These are phyloP conservation scores for Tetrapisispora iriomotensis DNA, from an alignment of 805 yeast genomes.

Conservation along the genomic window DNA sequence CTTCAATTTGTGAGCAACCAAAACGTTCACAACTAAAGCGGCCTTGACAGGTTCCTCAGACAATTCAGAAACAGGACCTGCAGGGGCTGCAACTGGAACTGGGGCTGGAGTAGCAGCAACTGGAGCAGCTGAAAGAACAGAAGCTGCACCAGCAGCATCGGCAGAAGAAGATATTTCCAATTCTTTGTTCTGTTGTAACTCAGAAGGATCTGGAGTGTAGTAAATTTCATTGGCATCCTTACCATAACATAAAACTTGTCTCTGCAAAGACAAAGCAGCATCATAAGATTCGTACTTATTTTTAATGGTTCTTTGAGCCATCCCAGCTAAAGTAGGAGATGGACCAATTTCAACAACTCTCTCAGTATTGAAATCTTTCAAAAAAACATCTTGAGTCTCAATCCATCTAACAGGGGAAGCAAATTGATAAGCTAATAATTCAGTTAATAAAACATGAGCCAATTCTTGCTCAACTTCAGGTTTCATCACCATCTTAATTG, in stretches of 20 bases:
- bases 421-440: conserved; percentile 94
- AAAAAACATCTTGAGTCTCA: conserved; percentile 96
- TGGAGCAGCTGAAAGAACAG: conserved; percentile 46
- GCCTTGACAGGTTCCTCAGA: conserved; percentile 91
- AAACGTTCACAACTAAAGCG: conserved; percentile 65
- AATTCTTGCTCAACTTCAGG: conserved; percentile 97
- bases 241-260: conserved; percentile 92
- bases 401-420: conserved; percentile 99
- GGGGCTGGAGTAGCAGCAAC: conserved; percentile 47
- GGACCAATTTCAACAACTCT: conserved; percentile 98
- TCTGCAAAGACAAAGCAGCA: conserved; percentile 76
- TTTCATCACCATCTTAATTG: conserved; percentile 31
- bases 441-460: conserved; percentile 89
- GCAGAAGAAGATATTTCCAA: conserved; percentile 21
- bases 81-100: conserved; percentile 55
- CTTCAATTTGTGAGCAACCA: conserved; percentile 94
- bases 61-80: conserved; percentile 74
- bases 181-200: conserved; percentile 26
- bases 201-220: conserved; percentile 74
- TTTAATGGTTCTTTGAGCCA: conserved; percentile 96
- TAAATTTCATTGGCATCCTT: conserved; percentile 95
- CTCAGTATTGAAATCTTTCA: conserved; percentile 90
- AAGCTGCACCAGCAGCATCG: conserved; percentile 29
- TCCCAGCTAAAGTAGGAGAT: conserved; percentile 95
- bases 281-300: conserved; percentile 91